Evolutionary conservation across 257 asterid genomes (phyloP), one percentile per base, ranked within the genome.

Genomic region (Nicotiana otophora): DNA sequence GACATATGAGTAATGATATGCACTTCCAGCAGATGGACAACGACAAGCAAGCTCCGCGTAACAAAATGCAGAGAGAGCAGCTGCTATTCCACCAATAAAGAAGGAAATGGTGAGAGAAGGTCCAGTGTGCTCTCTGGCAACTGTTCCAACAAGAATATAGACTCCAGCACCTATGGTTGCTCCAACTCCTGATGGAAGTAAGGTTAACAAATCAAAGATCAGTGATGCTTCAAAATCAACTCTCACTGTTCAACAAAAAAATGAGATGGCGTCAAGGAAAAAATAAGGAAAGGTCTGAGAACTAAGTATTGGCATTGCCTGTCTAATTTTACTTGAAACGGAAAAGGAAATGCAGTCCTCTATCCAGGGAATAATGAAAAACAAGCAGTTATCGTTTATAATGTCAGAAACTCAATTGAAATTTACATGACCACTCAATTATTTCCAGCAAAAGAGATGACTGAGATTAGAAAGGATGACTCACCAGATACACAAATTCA

Each of bases 21-120:
- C 98, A 89, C 98, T 95, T 79, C 98, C 98, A 86, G 98, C 98
- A 28, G 98, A 95, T 72, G 98, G 98, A 72, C 97, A 95, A 14
- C 98, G 98, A 76, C 98, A 88, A 1, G 97, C 95, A 9, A 95
- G 91, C 89, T 95, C 98, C 4, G 98, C 97, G 83, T 95, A 95
- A 80, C 98, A 95, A 87, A 95, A 89, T 4, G 98, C 98, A 63
- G 98, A 95, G 76, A 95, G 98, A 9, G 96, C 98, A 80, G 98
- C 98, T 15, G 98, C 98, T 78, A 91, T 91, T 57, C 96, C 98
- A 77, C 97, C 98, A 85, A 95, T 91, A 83, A 95, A 85, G 82
- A 95, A 95, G 3, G 98, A 95, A 84, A 95, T 79, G 3, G 97
- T 89, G 63, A 95, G 98, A 16, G 98, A 94, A 0, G 98, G 97